Conservation (phyloP, 164 flowering plant genomes). For the Warburgia ugandensis region DNA sequence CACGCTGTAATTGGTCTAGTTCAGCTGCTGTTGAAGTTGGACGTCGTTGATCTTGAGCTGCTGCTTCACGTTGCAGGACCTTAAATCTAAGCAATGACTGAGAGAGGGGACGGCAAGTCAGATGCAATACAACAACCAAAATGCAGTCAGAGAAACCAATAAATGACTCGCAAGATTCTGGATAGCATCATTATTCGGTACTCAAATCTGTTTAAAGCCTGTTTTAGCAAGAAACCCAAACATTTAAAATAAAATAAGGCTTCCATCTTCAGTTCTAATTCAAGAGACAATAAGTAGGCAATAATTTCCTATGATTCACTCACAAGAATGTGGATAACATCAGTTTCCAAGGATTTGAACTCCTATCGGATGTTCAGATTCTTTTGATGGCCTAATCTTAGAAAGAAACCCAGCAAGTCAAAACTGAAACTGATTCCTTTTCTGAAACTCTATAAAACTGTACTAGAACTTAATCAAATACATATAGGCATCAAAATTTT, state of each 20-base stretch:
- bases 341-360: neutral
- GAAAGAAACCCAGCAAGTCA: neutral
- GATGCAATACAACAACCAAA: neutral
- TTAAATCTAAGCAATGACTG: slow-evolving; percentile 63
- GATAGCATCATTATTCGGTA: too few species aligned
- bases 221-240: too few species aligned
- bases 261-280: neutral
- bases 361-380: neutral
- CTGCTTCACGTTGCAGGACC: slow-evolving; percentile 34
- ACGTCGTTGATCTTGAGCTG: slow-evolving; percentile 23
- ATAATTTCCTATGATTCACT: neutral
- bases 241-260: too few species aligned
- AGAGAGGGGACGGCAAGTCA: too few species aligned
- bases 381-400: neutral
- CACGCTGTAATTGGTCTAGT: slow-evolving; percentile 16
- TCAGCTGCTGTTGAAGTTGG: slow-evolving; percentile 19
- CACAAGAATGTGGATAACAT: neutral
- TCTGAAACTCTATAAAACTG: neutral
- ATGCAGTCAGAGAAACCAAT: neutral
- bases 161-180: too few species aligned
- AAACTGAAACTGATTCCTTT: neutral
- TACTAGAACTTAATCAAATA: neutral
- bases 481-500: too few species aligned
- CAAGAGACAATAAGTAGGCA: too few species aligned
- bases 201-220: too few species aligned